Evolutionary conservation across 208 protist species (phyloP), one percentile per base, ranked within the genome.

Genomic region (Trypanosoma boissoni): DNA sequence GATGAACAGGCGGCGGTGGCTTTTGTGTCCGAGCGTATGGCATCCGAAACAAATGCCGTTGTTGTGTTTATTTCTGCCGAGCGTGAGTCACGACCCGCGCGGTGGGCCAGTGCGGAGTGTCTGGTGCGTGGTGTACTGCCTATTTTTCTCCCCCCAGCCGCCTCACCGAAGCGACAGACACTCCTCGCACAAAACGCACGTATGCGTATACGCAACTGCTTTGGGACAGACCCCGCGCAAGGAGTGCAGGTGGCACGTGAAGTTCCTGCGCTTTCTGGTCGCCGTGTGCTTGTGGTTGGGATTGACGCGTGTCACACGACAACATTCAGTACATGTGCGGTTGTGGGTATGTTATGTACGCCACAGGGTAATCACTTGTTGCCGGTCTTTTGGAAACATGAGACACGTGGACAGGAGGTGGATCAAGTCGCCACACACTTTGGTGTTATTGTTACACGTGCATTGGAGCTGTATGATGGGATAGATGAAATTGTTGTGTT

Each of bases 401-500:
- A 84, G 41, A 74, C 69, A 31, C 75, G 86, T 28, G 90, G 86
- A 12, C 58, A 75, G 23, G 85, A 95, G 64, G 46, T 61, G 32
- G 68, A 73, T 34, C 62, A 82, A 34, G 80, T 93, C 24, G 56
- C 64, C 20, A 51, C 70, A 20, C 78, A 91, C 50, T 88, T 95
- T 55, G 56, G 67, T 6, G 29, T 65, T 18, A 12, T 91, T 12
- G 49, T 92, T 16, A 43, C 29, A 9, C 44, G 60, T 7, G 73
- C 81, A 16, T 31, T 57, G 10, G 56, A 49, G 31, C 58, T 82
- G 21, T 79, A 83, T 58, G 84, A 72, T 57, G 71, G 78, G 1
- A 43, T 96, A n/a, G 86, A 96, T 56, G 81, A 96, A 63, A 76
- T 96, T 7, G 57, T 96, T 0, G 74, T 96, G 4, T 85, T 94